These are phyloP conservation scores for Coemansia sp. DNA, from an alignment of 192 early-diverging fungal genomes.

Conservation along the genomic window DNA sequence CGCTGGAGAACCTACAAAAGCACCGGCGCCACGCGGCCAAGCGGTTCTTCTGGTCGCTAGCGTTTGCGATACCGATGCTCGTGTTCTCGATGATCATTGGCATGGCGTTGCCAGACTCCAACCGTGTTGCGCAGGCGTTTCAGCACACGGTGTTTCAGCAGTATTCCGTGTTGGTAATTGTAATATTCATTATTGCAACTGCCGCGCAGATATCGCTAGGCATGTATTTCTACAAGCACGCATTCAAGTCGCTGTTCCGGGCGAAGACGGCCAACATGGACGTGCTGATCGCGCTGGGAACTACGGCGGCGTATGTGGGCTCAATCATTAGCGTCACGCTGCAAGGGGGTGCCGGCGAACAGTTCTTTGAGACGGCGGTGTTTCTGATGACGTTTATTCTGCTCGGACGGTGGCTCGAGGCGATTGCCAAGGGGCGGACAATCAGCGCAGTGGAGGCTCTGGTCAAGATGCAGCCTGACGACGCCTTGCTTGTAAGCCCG, in stretches of 20 bases:
- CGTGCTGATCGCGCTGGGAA: conserved; percentile 85
- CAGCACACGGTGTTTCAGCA: conserved; percentile 41
- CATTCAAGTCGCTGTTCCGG: conserved; percentile 76
- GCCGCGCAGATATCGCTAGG: conserved; percentile 91
- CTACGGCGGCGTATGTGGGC: conserved; percentile 78
- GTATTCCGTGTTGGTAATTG: conserved; percentile 44
- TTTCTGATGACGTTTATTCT: conserved; percentile 92
- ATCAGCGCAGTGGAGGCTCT: conserved; percentile 70
- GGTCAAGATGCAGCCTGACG: conserved; percentile 59
- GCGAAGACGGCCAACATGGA: conserved; percentile 92
- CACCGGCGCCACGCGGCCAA: conserved; percentile 70
- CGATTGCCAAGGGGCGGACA: conserved; percentile 88
- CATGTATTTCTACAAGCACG: conserved; percentile 70
- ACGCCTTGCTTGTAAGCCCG: conserved; percentile 29
- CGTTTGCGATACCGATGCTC: conserved; percentile 80
- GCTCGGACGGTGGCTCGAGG: conserved; percentile 89
- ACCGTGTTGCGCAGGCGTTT: conserved; percentile 31
- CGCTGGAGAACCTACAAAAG: conserved; percentile 68
- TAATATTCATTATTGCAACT: conserved; percentile 72
- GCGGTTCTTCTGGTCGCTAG: conserved; percentile 61
- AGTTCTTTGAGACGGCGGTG: conserved; percentile 92
- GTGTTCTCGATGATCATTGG: conserved; percentile 59
- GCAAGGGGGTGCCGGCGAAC: conserved; percentile 58
- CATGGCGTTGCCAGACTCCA: conserved; percentile 40
- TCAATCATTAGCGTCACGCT: conserved; percentile 65